Conservation (phyloP, 1,139 yeast genomes). For the Hansenula lynferdii region DNA sequence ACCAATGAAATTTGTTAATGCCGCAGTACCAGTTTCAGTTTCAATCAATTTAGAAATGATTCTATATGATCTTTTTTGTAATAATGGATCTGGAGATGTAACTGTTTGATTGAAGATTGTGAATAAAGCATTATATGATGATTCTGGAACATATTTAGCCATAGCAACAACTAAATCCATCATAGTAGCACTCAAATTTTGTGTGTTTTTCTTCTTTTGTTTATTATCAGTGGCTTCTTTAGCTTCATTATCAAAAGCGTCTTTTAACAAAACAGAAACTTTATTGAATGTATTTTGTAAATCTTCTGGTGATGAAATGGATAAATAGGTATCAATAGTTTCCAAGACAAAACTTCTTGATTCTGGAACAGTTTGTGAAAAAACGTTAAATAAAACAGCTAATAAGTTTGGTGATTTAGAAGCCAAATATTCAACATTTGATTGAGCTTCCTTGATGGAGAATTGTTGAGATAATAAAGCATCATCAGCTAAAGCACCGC, state of each 20-base stretch:
- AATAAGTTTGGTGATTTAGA: conserved; percentile 67
- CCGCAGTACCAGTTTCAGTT: conserved; percentile 55
- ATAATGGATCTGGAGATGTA: conserved; percentile 50
- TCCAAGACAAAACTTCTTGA: conserved; percentile 82
- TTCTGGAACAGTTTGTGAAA: conserved; percentile 80
- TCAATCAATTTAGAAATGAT: conserved; percentile 69
- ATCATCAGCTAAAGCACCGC: conserved; percentile 55
- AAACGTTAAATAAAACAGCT: conserved; percentile 87
- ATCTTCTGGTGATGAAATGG: conserved; percentile 64
- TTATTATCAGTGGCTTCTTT: conserved; percentile 12
- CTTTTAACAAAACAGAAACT: conserved; percentile 73
- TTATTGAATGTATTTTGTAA: conserved; percentile 76
- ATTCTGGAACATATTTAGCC: conserved; percentile 73
- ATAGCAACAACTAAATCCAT: conserved; percentile 87
- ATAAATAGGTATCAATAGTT: conserved; percentile 75
- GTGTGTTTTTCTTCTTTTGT: conserved; percentile 30
- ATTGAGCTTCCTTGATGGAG: conserved; percentile 49
- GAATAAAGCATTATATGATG: conserved; percentile 70
- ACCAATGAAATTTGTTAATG: conserved; percentile 44
- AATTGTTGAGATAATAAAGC: conserved; percentile 56
- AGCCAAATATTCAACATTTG: conserved; percentile 58
- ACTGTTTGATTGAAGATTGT: conserved; percentile 73
- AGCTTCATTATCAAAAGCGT: conserved; percentile 65
- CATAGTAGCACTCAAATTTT: conserved; percentile 74
- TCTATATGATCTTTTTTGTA: conserved; percentile 90